phyloP scores from a whole-genome alignment of 2,329 filamentous ascomycete species.

The Aspergillus hortae region DNA sequence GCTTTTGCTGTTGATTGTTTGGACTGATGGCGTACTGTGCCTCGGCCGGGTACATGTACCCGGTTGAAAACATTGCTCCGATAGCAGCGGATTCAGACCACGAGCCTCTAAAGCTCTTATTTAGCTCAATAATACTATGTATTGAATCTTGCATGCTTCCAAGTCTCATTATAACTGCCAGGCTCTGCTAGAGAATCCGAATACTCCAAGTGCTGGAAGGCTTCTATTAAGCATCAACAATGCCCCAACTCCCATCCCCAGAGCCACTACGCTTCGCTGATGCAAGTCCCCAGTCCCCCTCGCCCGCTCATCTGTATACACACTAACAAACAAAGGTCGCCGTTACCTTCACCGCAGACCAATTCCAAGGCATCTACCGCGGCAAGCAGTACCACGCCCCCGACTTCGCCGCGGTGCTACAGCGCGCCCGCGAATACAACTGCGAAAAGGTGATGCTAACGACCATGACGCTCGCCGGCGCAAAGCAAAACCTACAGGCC shows the following conservation, averaged over 20 bases:
- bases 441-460: constrained; percentile 23
- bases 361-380: constrained; percentile 52
- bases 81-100: background rate
- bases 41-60: background rate
- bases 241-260: no score
- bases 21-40: background rate
- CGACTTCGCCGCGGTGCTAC: constrained; percentile 38
- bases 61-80: background rate
- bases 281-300: background rate
- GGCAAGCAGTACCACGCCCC: constrained; percentile 47
- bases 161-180: no score
- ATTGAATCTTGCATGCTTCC: no score
- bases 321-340: constrained; percentile 17
- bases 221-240: no score
- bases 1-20: background rate
- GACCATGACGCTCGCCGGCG: constrained; percentile 41
- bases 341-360: constrained; percentile 26
- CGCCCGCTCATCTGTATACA: no score
- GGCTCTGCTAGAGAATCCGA: no score
- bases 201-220: no score
- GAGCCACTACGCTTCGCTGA: constrained; percentile 6
- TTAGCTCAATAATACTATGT: no score
- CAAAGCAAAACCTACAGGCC: constrained; percentile 42
- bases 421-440: constrained; percentile 16
- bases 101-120: background rate